Conservation (phyloP, 345 rosid genomes). For the Euphorbia pulcherrima region DNA sequence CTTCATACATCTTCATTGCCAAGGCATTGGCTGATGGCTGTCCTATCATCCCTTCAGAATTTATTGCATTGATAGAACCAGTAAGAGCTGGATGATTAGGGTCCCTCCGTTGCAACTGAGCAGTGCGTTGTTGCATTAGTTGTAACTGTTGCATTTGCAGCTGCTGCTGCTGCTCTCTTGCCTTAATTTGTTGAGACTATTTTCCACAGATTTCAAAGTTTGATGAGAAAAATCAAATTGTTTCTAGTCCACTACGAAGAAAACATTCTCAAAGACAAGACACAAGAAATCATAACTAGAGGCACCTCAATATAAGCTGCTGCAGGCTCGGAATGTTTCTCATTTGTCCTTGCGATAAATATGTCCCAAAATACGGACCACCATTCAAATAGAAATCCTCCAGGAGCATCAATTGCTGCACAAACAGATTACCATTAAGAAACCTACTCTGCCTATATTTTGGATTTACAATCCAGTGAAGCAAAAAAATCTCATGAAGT, state of each 20-base stretch:
- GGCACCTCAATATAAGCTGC: conserved; percentile 66
- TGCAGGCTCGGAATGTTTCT: conserved; percentile 60
- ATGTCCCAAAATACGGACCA: conserved; percentile 85
- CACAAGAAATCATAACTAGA: not conserved
- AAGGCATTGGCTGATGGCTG: conserved; percentile 51
- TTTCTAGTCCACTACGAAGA: not conserved
- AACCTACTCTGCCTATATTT: not conserved
- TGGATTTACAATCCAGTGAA: not conserved
- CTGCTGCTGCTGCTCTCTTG: conserved; percentile 56
- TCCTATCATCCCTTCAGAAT: conserved; percentile 55
- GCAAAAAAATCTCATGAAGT: not conserved
- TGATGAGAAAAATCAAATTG: not conserved
- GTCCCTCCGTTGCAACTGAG: conserved; percentile 55
- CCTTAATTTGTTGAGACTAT: conserved; percentile 52
- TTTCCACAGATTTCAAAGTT: conserved; percentile 9
- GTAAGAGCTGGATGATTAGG: conserved; percentile 42
- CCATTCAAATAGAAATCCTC: conserved; percentile 77
- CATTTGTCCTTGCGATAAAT: conserved; percentile 70
- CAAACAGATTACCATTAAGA: not conserved
- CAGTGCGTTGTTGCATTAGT: conserved; percentile 51
- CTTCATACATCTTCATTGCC: conserved; percentile 65
- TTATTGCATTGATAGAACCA: conserved; percentile 41
- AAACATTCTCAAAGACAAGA: not conserved
- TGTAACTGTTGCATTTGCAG: conserved; percentile 62
- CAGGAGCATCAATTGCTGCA: conserved; percentile 71